Evolutionary conservation across 2,329 filamentous ascomycete genomes (phyloP).

Genomic region (Beauveria varroae): DNA sequence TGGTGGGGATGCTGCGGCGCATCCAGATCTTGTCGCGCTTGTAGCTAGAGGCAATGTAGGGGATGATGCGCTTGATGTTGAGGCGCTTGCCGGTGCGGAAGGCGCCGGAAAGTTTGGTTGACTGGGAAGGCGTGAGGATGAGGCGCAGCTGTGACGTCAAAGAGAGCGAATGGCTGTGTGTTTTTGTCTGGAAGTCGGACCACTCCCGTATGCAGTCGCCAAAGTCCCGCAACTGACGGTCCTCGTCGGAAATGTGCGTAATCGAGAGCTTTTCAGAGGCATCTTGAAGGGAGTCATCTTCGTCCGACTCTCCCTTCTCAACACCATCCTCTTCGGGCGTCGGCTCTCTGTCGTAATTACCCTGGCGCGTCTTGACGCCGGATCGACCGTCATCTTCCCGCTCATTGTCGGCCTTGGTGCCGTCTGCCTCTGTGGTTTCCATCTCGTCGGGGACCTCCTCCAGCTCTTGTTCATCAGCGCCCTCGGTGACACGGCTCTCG

Average conservation of each 20-base stretch:
- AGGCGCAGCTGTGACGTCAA: slow-evolving; percentile 92
- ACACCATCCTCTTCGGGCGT: slow-evolving; percentile 35
- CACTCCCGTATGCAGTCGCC: slow-evolving; percentile 64
- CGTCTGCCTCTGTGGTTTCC: slow-evolving; percentile 27
- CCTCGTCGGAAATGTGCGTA: slow-evolving; percentile 57
- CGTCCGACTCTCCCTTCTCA: slow-evolving; percentile 35
- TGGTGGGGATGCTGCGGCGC: slow-evolving; percentile 82
- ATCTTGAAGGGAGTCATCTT: slow-evolving; percentile 41
- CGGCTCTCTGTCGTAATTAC: slow-evolving; percentile 48
- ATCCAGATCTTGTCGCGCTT: slow-evolving; percentile 99
- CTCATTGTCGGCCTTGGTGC: slow-evolving; percentile 31
- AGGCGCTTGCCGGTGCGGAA: slow-evolving; percentile 97
- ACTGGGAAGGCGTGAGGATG: slow-evolving; percentile 88
- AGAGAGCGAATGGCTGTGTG: slow-evolving; percentile 77
- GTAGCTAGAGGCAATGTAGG: slow-evolving; percentile 96
- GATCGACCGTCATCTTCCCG: slow-evolving; percentile 48
- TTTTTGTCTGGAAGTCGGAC: slow-evolving; percentile 75
- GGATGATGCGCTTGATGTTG: slow-evolving; percentile 99
- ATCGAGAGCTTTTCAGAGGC: slow-evolving; percentile 58
- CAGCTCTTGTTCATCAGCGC: slow-evolving; percentile 38
- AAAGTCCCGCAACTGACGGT: slow-evolving; percentile 39
- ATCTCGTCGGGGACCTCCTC: slow-evolving; percentile 37
- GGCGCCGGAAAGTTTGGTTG: slow-evolving; percentile 91
- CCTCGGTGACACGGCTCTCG: slow-evolving; percentile 43
- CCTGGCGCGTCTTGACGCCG: slow-evolving; percentile 52